phyloP scores from a whole-genome alignment of 352 stramenopile genomes.

The Globisporangium barbulae region DNA sequence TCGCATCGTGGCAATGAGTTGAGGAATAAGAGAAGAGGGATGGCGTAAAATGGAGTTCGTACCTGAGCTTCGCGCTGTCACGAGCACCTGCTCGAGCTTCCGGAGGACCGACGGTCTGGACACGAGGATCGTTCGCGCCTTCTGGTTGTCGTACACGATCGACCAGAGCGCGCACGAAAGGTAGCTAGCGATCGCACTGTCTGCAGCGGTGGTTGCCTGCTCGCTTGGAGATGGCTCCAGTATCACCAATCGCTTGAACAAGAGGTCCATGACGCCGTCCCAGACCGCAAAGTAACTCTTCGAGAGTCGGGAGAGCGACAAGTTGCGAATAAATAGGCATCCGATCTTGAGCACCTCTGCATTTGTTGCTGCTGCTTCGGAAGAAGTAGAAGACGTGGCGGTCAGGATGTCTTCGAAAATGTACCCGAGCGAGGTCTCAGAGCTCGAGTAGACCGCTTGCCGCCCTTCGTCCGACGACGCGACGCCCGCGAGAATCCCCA shows the following conservation, averaged over 20 bases:
- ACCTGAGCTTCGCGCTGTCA: conserved; percentile 19
- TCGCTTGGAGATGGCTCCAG: no score
- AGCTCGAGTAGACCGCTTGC: conserved; percentile 32
- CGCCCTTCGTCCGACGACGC: conserved; percentile 45
- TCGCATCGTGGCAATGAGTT: background rate
- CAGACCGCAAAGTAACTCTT: conserved; percentile 62
- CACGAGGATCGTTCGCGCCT: conserved; percentile 42
- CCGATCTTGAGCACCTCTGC: conserved; percentile 25
- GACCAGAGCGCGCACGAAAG: conserved; percentile 47
- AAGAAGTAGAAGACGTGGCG: conserved; percentile 2
- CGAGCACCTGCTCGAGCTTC: conserved; percentile 30
- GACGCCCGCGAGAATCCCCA: conserved; percentile 40
- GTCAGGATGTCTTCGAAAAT: conserved; percentile 51
- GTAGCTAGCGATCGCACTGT: background rate
- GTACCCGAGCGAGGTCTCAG: conserved; percentile 27
- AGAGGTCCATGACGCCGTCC: conserved; percentile 37
- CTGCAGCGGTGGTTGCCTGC: background rate
- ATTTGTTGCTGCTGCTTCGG: conserved; percentile 6
- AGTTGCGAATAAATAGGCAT: conserved; percentile 53
- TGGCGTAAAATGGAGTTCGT: background rate
- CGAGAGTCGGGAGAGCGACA: conserved; percentile 46
- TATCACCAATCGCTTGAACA: conserved; percentile 28
- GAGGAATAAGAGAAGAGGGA: background rate
- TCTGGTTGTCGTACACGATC: conserved; percentile 66
- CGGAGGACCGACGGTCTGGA: conserved; percentile 25